A percentile compares a stretch with the other conserved stretches of the same genome.
phyloP scores from a whole-genome alignment of 305 asterid species.

The Fraxinus paxiana region DNA sequence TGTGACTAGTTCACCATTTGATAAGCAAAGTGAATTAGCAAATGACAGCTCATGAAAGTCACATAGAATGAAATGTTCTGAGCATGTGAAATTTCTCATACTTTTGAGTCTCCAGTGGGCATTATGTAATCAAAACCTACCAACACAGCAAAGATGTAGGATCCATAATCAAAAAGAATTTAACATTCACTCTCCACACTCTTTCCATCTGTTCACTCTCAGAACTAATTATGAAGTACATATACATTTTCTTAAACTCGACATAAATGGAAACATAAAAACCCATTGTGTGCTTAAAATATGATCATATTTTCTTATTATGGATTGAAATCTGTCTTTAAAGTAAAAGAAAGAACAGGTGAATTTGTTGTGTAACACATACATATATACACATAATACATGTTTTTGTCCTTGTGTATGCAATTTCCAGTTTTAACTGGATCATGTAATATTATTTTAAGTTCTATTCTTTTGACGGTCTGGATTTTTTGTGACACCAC shows the following conservation, averaged over 20 bases:
- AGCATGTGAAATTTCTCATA: not conserved
- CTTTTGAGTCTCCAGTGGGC: not conserved
- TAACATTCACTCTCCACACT: not conserved
- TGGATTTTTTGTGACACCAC: not conserved
- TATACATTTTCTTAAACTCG: not conserved
- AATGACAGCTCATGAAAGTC: not conserved
- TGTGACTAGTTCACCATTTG: not conserved
- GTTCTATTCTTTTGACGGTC: not conserved
- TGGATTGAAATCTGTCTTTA: not conserved
- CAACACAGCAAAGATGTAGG: not conserved
- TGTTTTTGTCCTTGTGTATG: not conserved
- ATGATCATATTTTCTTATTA: not conserved
- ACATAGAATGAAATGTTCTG: not conserved
- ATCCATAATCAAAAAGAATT: not conserved
- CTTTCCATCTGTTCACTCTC: not conserved
- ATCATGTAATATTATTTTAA: slow-evolving; percentile 1
- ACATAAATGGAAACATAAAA: not conserved
- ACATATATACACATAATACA: not conserved
- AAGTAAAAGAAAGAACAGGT: not conserved
- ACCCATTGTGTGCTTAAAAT: not conserved
- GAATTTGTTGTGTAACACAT: not conserved
- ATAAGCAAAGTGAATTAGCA: not conserved
- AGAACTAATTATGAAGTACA: not conserved
- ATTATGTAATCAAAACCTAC: not conserved
- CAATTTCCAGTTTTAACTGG: not conserved